A percentile compares a stretch with the other conserved stretches of the same genome.
Conservation (phyloP, 345 rosid genomes). For the Hypericum perforatum region DNA sequence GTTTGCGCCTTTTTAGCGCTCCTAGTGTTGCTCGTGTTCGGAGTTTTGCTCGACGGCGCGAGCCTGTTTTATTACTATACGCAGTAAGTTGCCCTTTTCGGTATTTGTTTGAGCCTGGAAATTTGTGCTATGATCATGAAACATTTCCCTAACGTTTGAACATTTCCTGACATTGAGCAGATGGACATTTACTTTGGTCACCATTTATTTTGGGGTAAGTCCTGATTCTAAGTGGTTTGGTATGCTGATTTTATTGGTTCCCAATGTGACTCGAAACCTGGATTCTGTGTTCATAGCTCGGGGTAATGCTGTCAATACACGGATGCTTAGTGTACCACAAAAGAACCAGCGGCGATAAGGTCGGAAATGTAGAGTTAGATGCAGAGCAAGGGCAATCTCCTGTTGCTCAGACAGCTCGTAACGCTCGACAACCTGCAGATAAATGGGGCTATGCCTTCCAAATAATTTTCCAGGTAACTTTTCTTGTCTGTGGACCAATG, state of each 20-base stretch:
- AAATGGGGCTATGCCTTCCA: conserved; percentile 59
- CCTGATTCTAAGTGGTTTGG: conserved; percentile 1
- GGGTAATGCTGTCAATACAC: conserved; percentile 52
- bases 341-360: conserved; percentile 52
- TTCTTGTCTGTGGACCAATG: not conserved
- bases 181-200: conserved; percentile 78
- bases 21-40: conserved; percentile 35
- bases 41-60: conserved; percentile 48
- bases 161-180: conserved; percentile 35
- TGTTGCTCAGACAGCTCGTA: conserved; percentile 9
- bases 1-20: conserved; percentile 57
- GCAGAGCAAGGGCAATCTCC: conserved; percentile 42
- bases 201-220: conserved; percentile 76
- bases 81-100: conserved; percentile 45
- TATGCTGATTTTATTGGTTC: too few species aligned
- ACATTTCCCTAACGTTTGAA: not conserved
- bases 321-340: conserved; percentile 71
- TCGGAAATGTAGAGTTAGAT: conserved; percentile 59
- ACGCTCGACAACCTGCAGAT: conserved; percentile 43
- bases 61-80: conserved; percentile 89
- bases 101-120: too few species aligned
- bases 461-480: conserved; percentile 73
- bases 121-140: not conserved
- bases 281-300: conserved; percentile 41
- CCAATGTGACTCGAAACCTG: not conserved